Base-by-base conservation (phyloP, 78 protist species). In the slime mould (Dictyostelium discoideum) region DNA sequence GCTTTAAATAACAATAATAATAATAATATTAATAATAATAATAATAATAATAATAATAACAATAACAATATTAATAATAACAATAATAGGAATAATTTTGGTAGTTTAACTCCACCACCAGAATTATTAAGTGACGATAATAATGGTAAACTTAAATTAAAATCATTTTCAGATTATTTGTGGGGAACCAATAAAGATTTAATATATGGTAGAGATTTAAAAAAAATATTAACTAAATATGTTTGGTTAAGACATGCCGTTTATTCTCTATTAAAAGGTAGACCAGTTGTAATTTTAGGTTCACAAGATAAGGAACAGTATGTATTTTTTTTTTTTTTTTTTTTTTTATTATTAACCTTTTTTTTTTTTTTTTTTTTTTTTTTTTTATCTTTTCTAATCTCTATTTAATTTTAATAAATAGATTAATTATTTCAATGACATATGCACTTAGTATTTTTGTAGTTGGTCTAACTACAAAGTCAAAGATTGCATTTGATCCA, bases 221-320 rank as follows among this genome's bases (percentile, higher is more conserved):
- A 73, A 26, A 90, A 90, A n/a, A 65, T 90, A 3, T 77, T 73
- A 48, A 18, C 8, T 0, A 80, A 48, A 39, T 90, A 77, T 40
- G 39, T 26, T 46, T 95, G 92, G 92, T 13, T 84, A 20, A 69
- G 85, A 78, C 97, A 95, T 77, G 87, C 76, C 2, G 82, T 92
- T 39, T 96, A 85, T 44, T 94, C 97, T 10, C 48, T 96, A 14
- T 87, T 96, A 16, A 92, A 79, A 54, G 97, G 97, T 3, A 37
- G 97, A 26, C 85, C 97, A 11, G 85, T 96, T 50, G 44, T 96
- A 10, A 82, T 96, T 57, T 26, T 85, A 10, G 97, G 92, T 24
- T n/a, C 37, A 9, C 50, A 22, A 32, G 81, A 81, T 39, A 96
- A 93, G 78, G 96, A 92, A 73, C 88, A n/a, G 86, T 72, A 16